Percentiles rank a stretch among this genome's conserved stretches.
Evolutionary conservation across 176 grass and related monocot genomes (phyloP).

Genomic region (Cenchrus fungigraminus): DNA sequence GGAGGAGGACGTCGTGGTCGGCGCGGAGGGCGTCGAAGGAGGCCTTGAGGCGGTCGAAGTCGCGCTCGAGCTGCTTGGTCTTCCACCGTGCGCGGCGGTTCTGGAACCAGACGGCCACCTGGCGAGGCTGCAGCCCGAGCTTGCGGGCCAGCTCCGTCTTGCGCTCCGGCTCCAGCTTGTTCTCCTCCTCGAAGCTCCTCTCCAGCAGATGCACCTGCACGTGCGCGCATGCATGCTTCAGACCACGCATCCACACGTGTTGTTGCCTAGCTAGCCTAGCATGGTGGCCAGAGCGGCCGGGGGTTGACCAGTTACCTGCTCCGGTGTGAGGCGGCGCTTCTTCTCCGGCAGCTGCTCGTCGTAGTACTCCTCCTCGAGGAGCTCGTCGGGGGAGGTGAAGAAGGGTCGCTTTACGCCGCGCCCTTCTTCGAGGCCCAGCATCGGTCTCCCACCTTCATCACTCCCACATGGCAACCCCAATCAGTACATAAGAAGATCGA

Average conservation of each 20-base stretch:
- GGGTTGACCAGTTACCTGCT: slow-evolving; percentile 59
- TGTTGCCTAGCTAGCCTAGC: neutral
- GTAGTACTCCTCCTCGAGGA: slow-evolving; percentile 93
- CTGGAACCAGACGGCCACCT: slow-evolving; percentile 99
- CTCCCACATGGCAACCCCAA: slow-evolving; percentile 52
- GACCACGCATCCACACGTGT: slow-evolving; percentile 3
- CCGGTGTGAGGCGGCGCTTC: slow-evolving; percentile 92
- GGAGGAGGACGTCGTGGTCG: slow-evolving; percentile 76
- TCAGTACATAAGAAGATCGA: slow-evolving; percentile 35
- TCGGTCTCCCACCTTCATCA: slow-evolving; percentile 66
- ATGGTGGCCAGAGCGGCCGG: no score
- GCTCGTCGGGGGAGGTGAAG: slow-evolving; percentile 89
- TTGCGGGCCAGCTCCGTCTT: slow-evolving; percentile 94
- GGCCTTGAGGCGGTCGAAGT: slow-evolving; percentile 90
- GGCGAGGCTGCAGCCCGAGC: slow-evolving; percentile 87
- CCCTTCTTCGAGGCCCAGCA: slow-evolving; percentile 62
- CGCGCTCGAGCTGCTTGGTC: slow-evolving; percentile 96
- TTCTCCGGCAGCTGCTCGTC: slow-evolving; percentile 98
- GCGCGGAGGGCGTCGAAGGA: slow-evolving; percentile 87
- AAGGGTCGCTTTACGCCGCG: slow-evolving; percentile 76
- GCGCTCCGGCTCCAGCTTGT: slow-evolving; percentile 98
- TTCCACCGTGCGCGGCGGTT: slow-evolving; percentile 99
- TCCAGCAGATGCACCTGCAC: slow-evolving; percentile 75
- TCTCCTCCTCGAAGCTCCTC: slow-evolving; percentile 88
- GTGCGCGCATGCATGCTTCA: neutral